Evolutionary conservation across 1,284 basidiomycete genomes (phyloP).

Genomic region (Rhizopogon parksii): DNA sequence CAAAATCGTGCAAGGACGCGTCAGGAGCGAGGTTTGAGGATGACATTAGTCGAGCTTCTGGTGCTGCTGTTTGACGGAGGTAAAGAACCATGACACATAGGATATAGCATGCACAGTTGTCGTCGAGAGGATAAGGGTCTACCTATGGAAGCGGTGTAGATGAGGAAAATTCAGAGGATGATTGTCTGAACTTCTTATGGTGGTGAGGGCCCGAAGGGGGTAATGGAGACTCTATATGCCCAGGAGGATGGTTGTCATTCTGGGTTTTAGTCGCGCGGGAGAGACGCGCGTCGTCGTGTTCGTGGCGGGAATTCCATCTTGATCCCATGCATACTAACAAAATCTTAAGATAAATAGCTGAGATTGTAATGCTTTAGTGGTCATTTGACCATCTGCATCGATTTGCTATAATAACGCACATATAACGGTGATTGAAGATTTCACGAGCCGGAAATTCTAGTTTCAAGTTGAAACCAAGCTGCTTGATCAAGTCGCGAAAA

Average conservation of each 20-base stretch:
- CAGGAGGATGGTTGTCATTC: constrained; percentile 14
- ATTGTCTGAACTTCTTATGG: constrained; percentile 28
- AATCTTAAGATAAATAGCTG: constrained; percentile 87
- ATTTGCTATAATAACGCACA: constrained; percentile 36
- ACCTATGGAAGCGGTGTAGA: constrained; percentile 39
- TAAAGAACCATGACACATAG: constrained; percentile 79
- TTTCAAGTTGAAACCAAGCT: no score
- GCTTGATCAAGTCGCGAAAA: no score
- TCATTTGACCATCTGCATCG: constrained; percentile 44
- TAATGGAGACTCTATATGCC: constrained; percentile 12
- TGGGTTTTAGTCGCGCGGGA: constrained; percentile 34
- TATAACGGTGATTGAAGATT: neutral
- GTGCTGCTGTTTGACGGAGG: constrained; percentile 64
- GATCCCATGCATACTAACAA: constrained; percentile 73
- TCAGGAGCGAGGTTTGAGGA: constrained; percentile 60
- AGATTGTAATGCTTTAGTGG: constrained; percentile 78
- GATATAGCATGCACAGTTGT: constrained; percentile 80
- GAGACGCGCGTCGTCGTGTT: constrained; percentile 32
- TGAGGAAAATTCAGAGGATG: constrained; percentile 36
- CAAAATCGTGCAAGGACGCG: constrained; percentile 65
- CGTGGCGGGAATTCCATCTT: constrained; percentile 52
- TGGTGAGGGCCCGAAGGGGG: constrained; percentile 20
- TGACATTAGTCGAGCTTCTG: constrained; percentile 53
- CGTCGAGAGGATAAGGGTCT: constrained; percentile 77
- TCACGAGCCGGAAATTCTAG: no score